Conservation (phyloP, 306 rosid genomes). For the Lupinus albus region DNA sequence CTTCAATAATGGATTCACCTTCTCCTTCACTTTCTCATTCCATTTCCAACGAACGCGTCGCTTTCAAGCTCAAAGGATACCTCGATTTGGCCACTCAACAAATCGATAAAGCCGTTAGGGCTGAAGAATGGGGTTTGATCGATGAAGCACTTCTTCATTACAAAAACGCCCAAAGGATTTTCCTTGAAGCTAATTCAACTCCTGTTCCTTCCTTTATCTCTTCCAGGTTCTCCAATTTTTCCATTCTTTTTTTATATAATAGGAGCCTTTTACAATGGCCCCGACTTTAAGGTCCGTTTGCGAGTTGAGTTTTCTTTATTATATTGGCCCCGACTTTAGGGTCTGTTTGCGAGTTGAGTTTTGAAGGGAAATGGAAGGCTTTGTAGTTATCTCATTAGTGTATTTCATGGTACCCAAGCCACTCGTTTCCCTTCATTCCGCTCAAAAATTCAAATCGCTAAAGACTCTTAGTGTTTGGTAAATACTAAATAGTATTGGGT, state of each 20-base stretch:
- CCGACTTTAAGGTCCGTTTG: no score
- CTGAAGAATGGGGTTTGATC: constrained; percentile 91
- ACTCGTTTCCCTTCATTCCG: no score
- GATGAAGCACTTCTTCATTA: constrained; percentile 84
- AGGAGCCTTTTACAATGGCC: no score
- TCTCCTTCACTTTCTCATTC: constrained; percentile 49
- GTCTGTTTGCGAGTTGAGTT: no score
- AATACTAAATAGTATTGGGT: not conserved
- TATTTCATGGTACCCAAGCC: no score
- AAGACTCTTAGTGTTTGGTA: not conserved
- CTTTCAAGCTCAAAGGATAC: constrained; percentile 87
- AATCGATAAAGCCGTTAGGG: constrained; percentile 92
- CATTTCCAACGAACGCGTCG: constrained; percentile 83
- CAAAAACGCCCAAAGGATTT: constrained; percentile 73
- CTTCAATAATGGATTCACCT: constrained; percentile 64
- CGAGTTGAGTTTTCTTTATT: no score
- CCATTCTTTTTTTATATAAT: not conserved
- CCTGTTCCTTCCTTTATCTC: constrained; percentile 74
- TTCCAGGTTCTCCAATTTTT: constrained; percentile 49
- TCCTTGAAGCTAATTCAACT: constrained; percentile 79
- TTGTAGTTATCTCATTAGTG: no score
- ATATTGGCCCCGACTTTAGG: no score
- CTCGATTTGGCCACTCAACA: constrained; percentile 85
- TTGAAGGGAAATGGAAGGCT: no score
- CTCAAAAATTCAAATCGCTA: no score